Conservation (phyloP, 116 monocot genomes). For the Iris pallida region DNA sequence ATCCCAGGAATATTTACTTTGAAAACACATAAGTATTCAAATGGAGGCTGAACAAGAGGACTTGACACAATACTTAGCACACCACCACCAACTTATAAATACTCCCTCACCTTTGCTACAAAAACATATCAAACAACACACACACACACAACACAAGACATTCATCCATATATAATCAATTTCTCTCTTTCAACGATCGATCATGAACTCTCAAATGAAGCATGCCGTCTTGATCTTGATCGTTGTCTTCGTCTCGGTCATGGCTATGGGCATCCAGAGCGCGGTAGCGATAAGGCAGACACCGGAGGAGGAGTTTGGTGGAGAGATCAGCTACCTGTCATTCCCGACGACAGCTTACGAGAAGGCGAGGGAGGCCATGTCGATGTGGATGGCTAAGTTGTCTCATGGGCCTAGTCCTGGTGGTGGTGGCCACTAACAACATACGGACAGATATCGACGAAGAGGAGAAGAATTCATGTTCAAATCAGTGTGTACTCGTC, state of each 20-base stretch:
- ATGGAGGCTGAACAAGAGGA: no score
- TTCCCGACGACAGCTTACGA: neutral
- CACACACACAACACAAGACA: no score
- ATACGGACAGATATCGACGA: neutral
- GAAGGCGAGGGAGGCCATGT: slow-evolving; percentile 6
- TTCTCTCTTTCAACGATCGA: neutral
- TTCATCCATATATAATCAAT: no score
- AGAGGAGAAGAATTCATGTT: no score
- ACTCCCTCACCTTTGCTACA: no score
- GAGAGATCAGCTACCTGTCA: neutral
- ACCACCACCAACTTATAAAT: no score
- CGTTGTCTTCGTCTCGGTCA: neutral
- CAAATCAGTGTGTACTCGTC: no score
- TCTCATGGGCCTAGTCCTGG: slow-evolving; percentile 23
- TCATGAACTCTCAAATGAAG: neutral
- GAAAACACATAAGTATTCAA: no score
- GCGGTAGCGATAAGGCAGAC: slow-evolving; percentile 16
- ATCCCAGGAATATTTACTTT: no score
- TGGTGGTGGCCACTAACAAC: slow-evolving; percentile 21
- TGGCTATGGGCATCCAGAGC: slow-evolving; percentile 2
- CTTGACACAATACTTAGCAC: no score
- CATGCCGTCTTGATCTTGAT: neutral
- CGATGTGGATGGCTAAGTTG: slow-evolving; percentile 25
- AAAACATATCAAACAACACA: no score
- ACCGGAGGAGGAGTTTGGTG: slow-evolving; percentile 4